phyloP scores from a whole-genome alignment of 345 rosid species.

The Moringa oleifera region DNA sequence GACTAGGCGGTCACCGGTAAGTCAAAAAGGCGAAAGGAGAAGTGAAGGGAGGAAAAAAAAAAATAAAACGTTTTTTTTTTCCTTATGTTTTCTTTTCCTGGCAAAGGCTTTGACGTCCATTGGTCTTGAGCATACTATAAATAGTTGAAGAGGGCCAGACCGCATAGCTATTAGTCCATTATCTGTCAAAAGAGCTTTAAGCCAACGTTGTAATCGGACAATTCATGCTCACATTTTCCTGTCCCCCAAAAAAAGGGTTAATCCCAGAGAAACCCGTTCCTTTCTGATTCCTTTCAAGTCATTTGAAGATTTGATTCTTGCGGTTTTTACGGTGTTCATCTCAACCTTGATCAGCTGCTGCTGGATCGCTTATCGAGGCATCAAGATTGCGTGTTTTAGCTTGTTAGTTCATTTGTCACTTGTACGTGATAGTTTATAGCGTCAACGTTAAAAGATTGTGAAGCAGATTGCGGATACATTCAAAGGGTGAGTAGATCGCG shows the following conservation, averaged over 20 bases:
- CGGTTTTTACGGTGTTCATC: too few species aligned
- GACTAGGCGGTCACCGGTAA: constrained; percentile 8
- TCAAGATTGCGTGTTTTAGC: too few species aligned
- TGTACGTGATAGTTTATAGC: too few species aligned
- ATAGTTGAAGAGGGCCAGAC: constrained; percentile 31
- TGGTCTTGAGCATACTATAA: constrained; percentile 24
- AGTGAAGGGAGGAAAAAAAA: neutral
- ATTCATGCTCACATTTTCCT: neutral
- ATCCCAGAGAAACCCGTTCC: neutral
- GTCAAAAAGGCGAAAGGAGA: constrained; percentile 12
- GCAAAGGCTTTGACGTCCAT: constrained; percentile 20
- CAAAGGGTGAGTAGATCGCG: neutral
- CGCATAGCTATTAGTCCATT: constrained; percentile 15
- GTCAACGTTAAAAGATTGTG: too few species aligned
- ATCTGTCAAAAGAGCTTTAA: constrained; percentile 19
- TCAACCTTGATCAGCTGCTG: too few species aligned
- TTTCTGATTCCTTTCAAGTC: neutral
- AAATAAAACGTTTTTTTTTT: neutral
- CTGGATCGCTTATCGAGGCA: too few species aligned
- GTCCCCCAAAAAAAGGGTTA: neutral
- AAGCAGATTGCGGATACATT: too few species aligned
- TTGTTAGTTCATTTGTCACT: too few species aligned
- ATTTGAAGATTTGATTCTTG: too few species aligned
- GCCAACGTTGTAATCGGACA: constrained; percentile 18
- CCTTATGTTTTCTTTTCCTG: constrained; percentile 5